Evolutionary conservation across 192 early-diverging fungal genomes (phyloP).

Genomic region (Allomyces macrogynus): DNA sequence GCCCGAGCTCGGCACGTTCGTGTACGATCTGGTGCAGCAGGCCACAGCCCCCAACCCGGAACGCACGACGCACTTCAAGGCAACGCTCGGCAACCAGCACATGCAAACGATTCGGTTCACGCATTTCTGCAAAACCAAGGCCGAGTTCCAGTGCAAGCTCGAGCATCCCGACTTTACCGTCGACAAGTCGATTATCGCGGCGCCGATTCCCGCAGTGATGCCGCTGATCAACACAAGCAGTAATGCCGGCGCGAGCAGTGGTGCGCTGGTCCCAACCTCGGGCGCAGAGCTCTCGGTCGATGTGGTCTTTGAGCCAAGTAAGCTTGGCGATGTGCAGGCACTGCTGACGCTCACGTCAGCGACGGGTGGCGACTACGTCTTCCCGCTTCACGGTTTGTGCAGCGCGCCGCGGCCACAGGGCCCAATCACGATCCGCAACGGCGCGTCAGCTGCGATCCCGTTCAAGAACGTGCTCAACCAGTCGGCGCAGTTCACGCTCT

Average conservation of each 20-base stretch:
- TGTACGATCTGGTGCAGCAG: constrained; percentile 28
- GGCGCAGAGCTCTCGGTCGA: constrained; percentile 31
- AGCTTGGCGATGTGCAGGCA: constrained; percentile 29
- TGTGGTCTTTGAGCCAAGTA: constrained; percentile 37
- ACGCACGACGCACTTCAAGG: constrained; percentile 34
- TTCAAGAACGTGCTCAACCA: constrained; percentile 39
- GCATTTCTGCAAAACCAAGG: constrained; percentile 29
- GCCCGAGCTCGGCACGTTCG: constrained; percentile 26
- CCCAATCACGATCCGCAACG: constrained; percentile 30
- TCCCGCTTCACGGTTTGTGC: constrained; percentile 34
- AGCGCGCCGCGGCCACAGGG: constrained; percentile 30
- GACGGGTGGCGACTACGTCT: constrained; percentile 33
- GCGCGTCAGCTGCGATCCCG: constrained; percentile 14
- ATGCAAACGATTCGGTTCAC: constrained; percentile 33
- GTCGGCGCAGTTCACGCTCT: constrained; percentile 23
- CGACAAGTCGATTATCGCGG: constrained; percentile 29
- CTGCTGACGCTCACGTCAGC: constrained; percentile 25
- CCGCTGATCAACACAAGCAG: neutral
- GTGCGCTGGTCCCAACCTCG: constrained; percentile 12
- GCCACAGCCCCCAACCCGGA: constrained; percentile 18
- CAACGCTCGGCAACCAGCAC: constrained; percentile 25
- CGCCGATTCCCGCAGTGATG: constrained; percentile 8
- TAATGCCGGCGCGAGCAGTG: neutral
- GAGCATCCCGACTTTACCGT: constrained; percentile 30
- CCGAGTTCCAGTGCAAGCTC: constrained; percentile 28